Evolutionary conservation across 768 basidiomycete species (phyloP), one percentile per base, ranked within the genome.

Genomic region (Kwoniella newhampshirensis): DNA sequence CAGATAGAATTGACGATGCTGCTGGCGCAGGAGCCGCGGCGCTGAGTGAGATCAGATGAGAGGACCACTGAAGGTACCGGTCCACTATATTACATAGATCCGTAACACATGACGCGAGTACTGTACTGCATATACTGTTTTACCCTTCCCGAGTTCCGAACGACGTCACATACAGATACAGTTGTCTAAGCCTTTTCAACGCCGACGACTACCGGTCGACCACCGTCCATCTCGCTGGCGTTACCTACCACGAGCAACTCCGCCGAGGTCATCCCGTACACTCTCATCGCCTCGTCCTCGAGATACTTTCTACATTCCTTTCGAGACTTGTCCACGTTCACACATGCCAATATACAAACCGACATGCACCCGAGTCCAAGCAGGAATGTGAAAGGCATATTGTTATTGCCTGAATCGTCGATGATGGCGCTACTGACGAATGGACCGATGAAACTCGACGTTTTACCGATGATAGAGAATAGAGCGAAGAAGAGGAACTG

Each of bases 401-500:
- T 73, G 46, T 59, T 64, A 54, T 73, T 73, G 18, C 68, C 60
- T 4, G 71, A 67, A 23, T 59, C 46, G 21, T 70, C 67, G 35
- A 73, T 70, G 35, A 73, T 73, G 23, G 71, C 71, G 20, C 51
- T 56, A 13, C 60, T 60, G 20, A 73, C 71, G 51, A 73, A 73
- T 12, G 71, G 71, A 3, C 71, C 71, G 49, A 73, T 64, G 51
- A 73, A 73, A 36, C 62, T 64, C 1, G 68, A 70, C 0, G 71
- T 66, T 49, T 70, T 70, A 47, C 71, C 71, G 53, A 73, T 89
- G 23, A 91, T 81, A 7, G 87, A 88, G 64, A 88, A 91, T 21
- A 93, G 81, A 2, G 89, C 87, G 73, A 91, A 92, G 78, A 91
- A 91, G 85, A 89, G 67, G 54, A 7, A 61, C 67, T 64, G 49